Percentiles rank a stretch among this genome's conserved stretches.
These are phyloP conservation scores for Zoysia japonica DNA, from an alignment of 176 grass and related monocot genomes.

Conservation along the genomic window DNA sequence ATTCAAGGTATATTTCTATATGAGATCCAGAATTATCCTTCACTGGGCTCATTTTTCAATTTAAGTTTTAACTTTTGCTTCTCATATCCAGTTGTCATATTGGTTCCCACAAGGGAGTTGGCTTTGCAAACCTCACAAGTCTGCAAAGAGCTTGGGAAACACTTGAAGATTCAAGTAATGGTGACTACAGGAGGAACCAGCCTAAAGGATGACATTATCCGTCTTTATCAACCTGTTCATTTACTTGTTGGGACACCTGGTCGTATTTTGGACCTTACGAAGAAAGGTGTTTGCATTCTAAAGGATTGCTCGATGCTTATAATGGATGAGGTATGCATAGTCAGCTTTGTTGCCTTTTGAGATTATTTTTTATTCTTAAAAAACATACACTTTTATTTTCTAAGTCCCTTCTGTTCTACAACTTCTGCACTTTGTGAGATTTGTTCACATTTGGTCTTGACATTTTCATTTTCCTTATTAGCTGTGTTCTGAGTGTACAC, in stretches of 20 bases:
- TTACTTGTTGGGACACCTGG: constrained; percentile 89
- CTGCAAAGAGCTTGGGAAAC: constrained; percentile 92
- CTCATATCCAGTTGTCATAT: constrained; percentile 76
- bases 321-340: constrained; percentile 85
- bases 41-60: neutral
- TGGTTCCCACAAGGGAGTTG: constrained; percentile 90
- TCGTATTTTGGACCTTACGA: constrained; percentile 75
- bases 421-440: neutral
- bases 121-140: constrained; percentile 95
- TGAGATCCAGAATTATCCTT: neutral
- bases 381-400: neutral
- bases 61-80: constrained; percentile 15
- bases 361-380: constrained; percentile 12
- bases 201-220: constrained; percentile 91
- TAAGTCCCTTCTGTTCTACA: neutral
- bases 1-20: constrained; percentile 73
- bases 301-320: constrained; percentile 91
- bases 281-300: constrained; percentile 79
- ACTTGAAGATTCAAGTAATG: constrained; percentile 89
- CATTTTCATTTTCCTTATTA: constrained; percentile 2
- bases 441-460: neutral
- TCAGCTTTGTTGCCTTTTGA: constrained; percentile 7
- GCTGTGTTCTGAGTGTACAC: neutral
- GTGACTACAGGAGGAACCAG: constrained; percentile 96
- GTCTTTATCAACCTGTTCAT: constrained; percentile 92